A percentile compares a stretch with the other conserved stretches of the same genome.
Conservation (phyloP, 2,329 filamentous ascomycete species). For the Penicillium fuscoglaucum region DNA sequence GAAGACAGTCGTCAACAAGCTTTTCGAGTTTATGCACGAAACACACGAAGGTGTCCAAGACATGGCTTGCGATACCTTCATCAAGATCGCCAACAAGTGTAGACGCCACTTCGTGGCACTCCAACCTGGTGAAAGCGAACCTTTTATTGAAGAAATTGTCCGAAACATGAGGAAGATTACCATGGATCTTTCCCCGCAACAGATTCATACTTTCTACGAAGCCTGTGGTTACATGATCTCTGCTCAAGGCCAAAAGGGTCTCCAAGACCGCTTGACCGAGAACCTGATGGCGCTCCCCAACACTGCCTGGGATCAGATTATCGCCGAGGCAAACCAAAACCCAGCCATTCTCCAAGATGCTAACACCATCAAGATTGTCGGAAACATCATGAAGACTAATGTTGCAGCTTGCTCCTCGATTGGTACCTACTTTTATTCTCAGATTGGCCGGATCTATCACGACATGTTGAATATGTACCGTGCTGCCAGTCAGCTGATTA, state of each 20-base stretch:
- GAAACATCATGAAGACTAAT: slow-evolving; percentile 99
- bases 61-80: slow-evolving; percentile 99
- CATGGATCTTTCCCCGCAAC: slow-evolving; percentile 89
- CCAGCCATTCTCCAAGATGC: slow-evolving; percentile 84
- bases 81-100: slow-evolving; percentile 99
- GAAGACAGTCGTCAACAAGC: slow-evolving; percentile 98
- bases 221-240: slow-evolving; percentile 99
- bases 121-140: slow-evolving; percentile 89
- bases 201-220: slow-evolving; percentile 98
- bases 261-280: slow-evolving; percentile 85
- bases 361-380: slow-evolving; percentile 97
- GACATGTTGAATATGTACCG: slow-evolving; percentile 99
- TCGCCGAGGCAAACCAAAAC: slow-evolving; percentile 79
- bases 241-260: slow-evolving; percentile 90
- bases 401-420: slow-evolving; percentile 98
- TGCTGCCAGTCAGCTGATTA: slow-evolving; percentile 93
- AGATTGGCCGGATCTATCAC: slow-evolving; percentile 95
- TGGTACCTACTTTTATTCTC: slow-evolving; percentile 94
- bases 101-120: slow-evolving; percentile 95
- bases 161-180: slow-evolving; percentile 95
- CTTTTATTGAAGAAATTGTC: slow-evolving; percentile 98
- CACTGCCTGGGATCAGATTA: slow-evolving; percentile 92
- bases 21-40: slow-evolving; percentile 99
- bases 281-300: slow-evolving; percentile 95
- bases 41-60: slow-evolving; percentile 99